These are phyloP conservation scores for Linnemannia hyalina DNA, from an alignment of 192 early-diverging fungal species.

Conservation along the genomic window DNA sequence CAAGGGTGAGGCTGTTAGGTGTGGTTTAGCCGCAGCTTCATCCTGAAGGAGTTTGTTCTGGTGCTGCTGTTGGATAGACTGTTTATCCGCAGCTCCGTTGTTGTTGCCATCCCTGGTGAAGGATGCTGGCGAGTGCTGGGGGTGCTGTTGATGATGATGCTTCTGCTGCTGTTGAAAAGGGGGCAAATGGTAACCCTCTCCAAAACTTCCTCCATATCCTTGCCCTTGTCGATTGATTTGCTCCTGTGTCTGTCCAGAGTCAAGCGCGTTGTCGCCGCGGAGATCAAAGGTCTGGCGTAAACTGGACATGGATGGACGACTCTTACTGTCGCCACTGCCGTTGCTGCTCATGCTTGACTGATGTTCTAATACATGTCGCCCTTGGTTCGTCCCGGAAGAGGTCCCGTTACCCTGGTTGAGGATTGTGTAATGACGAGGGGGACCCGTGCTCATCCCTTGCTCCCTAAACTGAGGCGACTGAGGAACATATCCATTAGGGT, in stretches of 20 bases:
- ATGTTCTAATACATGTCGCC: constrained; percentile 20
- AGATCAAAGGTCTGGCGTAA: constrained; percentile 12
- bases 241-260: constrained; percentile 15
- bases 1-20: neutral
- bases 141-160: neutral
- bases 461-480: constrained; percentile 20
- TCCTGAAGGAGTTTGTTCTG: constrained; percentile 12
- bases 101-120: neutral
- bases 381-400: neutral
- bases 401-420: neutral
- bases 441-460: neutral
- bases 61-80: constrained; percentile 12
- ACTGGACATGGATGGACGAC: neutral
- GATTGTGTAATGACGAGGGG: neutral
- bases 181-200: neutral
- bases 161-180: neutral
- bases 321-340: constrained; percentile 12
- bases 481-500: constrained; percentile 14
- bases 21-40: neutral
- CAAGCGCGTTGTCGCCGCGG: neutral
- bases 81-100: neutral
- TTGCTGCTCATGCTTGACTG: constrained; percentile 33
- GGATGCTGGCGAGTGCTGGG: neutral
- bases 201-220: constrained; percentile 7
- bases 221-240: neutral